phyloP scores from a whole-genome alignment of 768 basidiomycete genomes.

The Tricholomella constricta region DNA sequence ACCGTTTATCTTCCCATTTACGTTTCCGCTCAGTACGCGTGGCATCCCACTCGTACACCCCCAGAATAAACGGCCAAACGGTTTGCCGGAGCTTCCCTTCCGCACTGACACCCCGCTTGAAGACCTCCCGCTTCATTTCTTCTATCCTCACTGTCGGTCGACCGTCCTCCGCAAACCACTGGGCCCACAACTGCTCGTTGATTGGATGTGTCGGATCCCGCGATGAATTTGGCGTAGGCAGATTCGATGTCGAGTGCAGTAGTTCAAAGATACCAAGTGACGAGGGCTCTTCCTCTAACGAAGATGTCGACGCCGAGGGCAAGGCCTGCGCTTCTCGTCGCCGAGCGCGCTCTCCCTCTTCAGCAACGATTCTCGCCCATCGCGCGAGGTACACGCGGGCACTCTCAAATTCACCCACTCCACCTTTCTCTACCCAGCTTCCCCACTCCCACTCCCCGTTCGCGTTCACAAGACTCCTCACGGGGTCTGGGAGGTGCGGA shows the following conservation, averaged over 20 bases:
- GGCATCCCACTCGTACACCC: conserved; percentile 80
- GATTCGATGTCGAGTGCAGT: conserved; percentile 72
- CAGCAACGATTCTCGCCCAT: conserved; percentile 97
- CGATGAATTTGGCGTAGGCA: conserved; percentile 82
- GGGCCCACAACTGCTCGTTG: conserved; percentile 68
- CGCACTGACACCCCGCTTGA: conserved; percentile 67
- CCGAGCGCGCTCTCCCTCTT: conserved; percentile 93
- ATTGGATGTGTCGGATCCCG: conserved; percentile 81
- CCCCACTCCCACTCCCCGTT: conserved; percentile 93
- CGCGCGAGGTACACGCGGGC: conserved; percentile 94
- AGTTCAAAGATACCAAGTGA: conserved; percentile 89
- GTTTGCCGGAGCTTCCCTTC: conserved; percentile 61
- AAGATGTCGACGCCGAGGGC: conserved; percentile 50
- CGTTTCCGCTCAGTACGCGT: conserved; percentile 60
- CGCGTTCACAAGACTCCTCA: conserved; percentile 85
- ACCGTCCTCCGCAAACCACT: conserved; percentile 79
- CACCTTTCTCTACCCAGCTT: conserved; percentile 90
- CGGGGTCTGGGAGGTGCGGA: conserved; percentile 94
- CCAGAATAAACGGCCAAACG: conserved; percentile 91
- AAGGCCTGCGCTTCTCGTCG: conserved; percentile 75
- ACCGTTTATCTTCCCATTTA: conserved; percentile 69
- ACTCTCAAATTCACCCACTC: conserved; percentile 95
- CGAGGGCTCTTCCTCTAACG: conserved; percentile 62
- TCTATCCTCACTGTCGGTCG: conserved; percentile 62
- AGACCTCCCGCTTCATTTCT: conserved; percentile 77